Base-by-base conservation (phyloP, 1,139 yeast genomes). In the Nakaseomyces kungkrabaensis region DNA sequence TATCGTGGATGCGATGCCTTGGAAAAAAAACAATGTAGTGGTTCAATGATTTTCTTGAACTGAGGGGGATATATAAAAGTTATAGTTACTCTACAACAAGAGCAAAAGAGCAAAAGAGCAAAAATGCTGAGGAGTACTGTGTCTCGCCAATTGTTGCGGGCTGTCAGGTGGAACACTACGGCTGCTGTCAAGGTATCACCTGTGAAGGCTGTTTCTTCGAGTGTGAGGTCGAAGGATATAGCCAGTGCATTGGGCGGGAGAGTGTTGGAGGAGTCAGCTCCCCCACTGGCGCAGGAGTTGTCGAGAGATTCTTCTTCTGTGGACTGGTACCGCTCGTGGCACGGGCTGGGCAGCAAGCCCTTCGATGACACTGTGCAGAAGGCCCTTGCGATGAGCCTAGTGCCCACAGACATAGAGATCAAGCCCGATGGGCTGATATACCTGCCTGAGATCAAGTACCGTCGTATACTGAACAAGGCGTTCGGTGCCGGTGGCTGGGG, bases 401-500 rank as follows among this genome's bases (percentile, higher is more conserved):
- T 74, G 1, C 74, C 78, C 5, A 76, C 74, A 32, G 97, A 92
- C 58, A 81, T 92, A 49, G 98, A 92, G 66, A 85, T 92, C 56
- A 92, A 92, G 55, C 97, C 98, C 0, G 98, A 92, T 66, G 97
- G 98, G 17, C 72, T 92, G 49, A 68, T 92, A 11, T 92, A 88
- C 61, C 72, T 92, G 48, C 98, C 98, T 0, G 98, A 92, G 67
- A 92, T 92, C 68, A 89, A 90, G 65, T 92, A 92, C 65, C 78
- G 98, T 55, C 77, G 98, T 46, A 84, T 89, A 34, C 70, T 92
- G 58, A 90, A 90, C 68, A 75, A 76, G 38, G 95, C 97, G 0
- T 90, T 92, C 72, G 98, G 98, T 2, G 97, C 98, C 2, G 98
- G 98, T 26, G 97, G 96, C 1, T 92, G 98, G 98, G 98, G 98